Conservation (phyloP, 805 yeast species). For the Teunomyces funiuensis region DNA sequence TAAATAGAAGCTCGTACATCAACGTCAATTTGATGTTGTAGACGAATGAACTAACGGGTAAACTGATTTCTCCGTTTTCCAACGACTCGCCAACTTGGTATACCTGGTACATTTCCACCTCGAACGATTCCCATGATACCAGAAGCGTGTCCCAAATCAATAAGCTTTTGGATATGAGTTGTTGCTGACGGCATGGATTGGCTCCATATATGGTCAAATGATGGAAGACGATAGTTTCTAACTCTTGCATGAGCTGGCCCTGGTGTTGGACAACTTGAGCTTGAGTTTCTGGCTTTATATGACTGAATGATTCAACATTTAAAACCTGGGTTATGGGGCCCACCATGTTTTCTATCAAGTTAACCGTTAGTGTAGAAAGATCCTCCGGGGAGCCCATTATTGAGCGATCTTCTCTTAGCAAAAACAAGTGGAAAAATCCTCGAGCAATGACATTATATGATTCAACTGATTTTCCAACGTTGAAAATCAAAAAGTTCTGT, state of each 20-base stretch:
- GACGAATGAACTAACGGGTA: conserved; percentile 72
- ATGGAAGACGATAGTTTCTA: conserved; percentile 43
- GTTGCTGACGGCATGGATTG: conserved; percentile 83
- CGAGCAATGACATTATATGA: conserved; percentile 52
- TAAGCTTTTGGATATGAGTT: conserved; percentile 55
- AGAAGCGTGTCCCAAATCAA: conserved; percentile 79
- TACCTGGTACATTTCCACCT: conserved; percentile 39
- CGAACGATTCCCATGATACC: conserved; percentile 67
- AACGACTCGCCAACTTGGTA: conserved; percentile 40
- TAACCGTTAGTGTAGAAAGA: conserved; percentile 16
- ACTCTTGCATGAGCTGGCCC: conserved; percentile 27
- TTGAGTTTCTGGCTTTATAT: conserved; percentile 9
- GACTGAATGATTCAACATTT: conserved; percentile 11
- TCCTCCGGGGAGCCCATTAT: conserved; percentile 46
- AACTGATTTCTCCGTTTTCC: conserved; percentile 37
- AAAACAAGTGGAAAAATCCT: conserved; percentile 59
- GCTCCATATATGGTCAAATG: conserved; percentile 33
- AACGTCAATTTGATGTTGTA: conserved; percentile 62
- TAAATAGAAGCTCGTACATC: conserved; percentile 71
- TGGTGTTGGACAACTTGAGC: conserved; percentile 3
- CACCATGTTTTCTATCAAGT: conserved; percentile 45
- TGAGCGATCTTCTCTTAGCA: conserved; percentile 61
- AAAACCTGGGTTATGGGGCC: conserved; percentile 37
- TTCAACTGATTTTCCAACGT: conserved; percentile 24
- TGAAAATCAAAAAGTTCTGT: conserved; percentile 25